Conservation (phyloP, 2,329 filamentous ascomycete genomes). For the Fusarium heterosporum region DNA sequence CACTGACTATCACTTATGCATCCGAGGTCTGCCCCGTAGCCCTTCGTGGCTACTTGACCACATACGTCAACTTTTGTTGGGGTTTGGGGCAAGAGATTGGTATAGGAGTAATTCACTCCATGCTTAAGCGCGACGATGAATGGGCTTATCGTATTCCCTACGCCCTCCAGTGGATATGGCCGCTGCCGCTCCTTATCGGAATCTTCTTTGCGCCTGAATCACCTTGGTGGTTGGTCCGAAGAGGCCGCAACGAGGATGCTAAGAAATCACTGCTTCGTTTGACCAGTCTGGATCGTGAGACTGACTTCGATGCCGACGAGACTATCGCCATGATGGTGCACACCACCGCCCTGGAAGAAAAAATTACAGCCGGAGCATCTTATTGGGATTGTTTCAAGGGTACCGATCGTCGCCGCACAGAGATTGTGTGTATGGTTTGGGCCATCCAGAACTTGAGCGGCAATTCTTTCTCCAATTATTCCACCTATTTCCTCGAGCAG, state of each 20-base stretch:
- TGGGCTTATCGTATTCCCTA: slow-evolving; percentile 79
- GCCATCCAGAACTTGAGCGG: slow-evolving; percentile 73
- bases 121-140: slow-evolving; percentile 73
- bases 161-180: slow-evolving; percentile 83
- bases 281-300: slow-evolving; percentile 71
- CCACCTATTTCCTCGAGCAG: slow-evolving; percentile 71
- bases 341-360: slow-evolving; percentile 83
- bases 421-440: slow-evolving; percentile 73
- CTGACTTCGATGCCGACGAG: slow-evolving; percentile 83
- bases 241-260: slow-evolving; percentile 72
- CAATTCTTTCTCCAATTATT: slow-evolving; percentile 74
- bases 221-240: slow-evolving; percentile 81
- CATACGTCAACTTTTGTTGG: slow-evolving; percentile 83
- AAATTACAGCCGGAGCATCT: slow-evolving; percentile 77
- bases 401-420: slow-evolving; percentile 80
- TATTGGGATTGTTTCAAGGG: slow-evolving; percentile 90
- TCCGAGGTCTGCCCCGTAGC: slow-evolving; percentile 79
- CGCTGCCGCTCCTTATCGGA: slow-evolving; percentile 72
- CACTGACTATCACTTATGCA: slow-evolving; percentile 72
- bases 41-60: slow-evolving; percentile 77
- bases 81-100: slow-evolving; percentile 79
- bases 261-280: slow-evolving; percentile 74
- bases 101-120: slow-evolving; percentile 77
- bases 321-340: slow-evolving; percentile 94
- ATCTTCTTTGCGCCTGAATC: slow-evolving; percentile 77